A percentile compares a stretch with the other conserved stretches of the same genome.
These are phyloP conservation scores for Stagonosporopsis cucurbitacearum DNA, from an alignment of 2,329 filamentous ascomycete genomes.

Conservation along the genomic window DNA sequence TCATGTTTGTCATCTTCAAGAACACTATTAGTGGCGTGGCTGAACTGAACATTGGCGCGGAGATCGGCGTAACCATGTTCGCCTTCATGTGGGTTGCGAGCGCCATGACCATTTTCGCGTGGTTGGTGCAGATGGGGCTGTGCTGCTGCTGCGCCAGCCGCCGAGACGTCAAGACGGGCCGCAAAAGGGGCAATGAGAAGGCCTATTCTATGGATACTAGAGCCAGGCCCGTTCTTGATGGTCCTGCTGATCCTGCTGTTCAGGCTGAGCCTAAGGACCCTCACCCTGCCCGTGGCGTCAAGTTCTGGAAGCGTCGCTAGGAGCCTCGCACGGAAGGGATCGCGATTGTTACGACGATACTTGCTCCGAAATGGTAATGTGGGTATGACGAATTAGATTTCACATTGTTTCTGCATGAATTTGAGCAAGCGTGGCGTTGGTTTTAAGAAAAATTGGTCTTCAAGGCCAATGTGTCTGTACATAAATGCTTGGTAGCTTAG, in stretches of 20 bases:
- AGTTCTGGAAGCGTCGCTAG: slow-evolving; percentile 22
- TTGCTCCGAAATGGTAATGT: slow-evolving; percentile 3
- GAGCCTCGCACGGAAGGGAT: neutral
- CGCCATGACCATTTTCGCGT: slow-evolving; percentile 70
- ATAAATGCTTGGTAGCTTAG: neutral
- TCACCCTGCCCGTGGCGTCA: slow-evolving; percentile 15
- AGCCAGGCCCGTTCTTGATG: slow-evolving; percentile 2
- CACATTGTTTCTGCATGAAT: slow-evolving; percentile 10
- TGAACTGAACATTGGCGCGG: slow-evolving; percentile 76
- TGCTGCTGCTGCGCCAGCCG: slow-evolving; percentile 76
- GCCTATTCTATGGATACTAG: slow-evolving; percentile 35
- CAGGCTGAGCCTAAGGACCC: slow-evolving; percentile 2
- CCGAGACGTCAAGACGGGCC: slow-evolving; percentile 59
- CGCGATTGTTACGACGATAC: neutral
- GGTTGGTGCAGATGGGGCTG: slow-evolving; percentile 73
- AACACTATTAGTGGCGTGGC: slow-evolving; percentile 73
- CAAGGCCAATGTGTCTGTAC: neutral
- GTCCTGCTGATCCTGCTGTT: slow-evolving; percentile 4
- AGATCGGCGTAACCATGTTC: slow-evolving; percentile 76
- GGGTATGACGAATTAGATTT: neutral
- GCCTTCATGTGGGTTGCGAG: slow-evolving; percentile 88
- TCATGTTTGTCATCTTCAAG: slow-evolving; percentile 82
- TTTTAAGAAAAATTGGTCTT: neutral
- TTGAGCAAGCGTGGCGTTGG: slow-evolving; percentile 18
- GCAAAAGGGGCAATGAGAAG: slow-evolving; percentile 53